Evolutionary conservation across 1,284 basidiomycete species (phyloP).

Genomic region (Moesziomyces antarcticus): DNA sequence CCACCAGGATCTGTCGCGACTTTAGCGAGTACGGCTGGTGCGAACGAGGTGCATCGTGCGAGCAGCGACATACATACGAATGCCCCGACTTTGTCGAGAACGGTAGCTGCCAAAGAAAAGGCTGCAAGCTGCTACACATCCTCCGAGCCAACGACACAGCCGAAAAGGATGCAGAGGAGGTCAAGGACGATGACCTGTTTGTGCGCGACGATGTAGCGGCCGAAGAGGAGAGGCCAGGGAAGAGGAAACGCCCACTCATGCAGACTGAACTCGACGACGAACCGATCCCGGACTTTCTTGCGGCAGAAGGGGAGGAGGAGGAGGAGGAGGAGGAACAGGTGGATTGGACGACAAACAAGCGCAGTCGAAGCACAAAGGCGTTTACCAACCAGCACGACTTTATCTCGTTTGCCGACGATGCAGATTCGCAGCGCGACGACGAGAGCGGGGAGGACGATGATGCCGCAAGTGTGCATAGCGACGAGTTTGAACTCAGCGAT

Average conservation of each 20-base stretch:
- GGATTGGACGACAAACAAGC: slow-evolving; percentile 13
- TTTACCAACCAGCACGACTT: slow-evolving; percentile 61
- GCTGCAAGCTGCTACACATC: slow-evolving; percentile 59
- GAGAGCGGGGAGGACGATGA: slow-evolving; percentile 13
- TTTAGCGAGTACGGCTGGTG: slow-evolving; percentile 65
- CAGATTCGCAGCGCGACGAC: slow-evolving; percentile 20
- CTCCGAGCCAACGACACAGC: slow-evolving; percentile 26
- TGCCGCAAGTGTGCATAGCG: slow-evolving; percentile 41
- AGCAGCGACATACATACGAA: slow-evolving; percentile 61
- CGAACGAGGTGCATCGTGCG: slow-evolving; percentile 50
- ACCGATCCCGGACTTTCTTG: slow-evolving; percentile 6
- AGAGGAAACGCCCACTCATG: slow-evolving; percentile 35
- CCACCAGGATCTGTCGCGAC: slow-evolving; percentile 48
- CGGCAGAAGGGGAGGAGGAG: slow-evolving; percentile 9
- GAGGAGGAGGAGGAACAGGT: slow-evolving; percentile 19
- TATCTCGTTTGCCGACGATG: slow-evolving; percentile 57
- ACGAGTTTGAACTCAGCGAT: slow-evolving; percentile 41
- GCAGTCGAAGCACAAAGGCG: slow-evolving; percentile 33
- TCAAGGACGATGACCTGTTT: slow-evolving; percentile 47
- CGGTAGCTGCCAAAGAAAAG: slow-evolving; percentile 51
- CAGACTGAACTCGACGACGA: slow-evolving; percentile 27
- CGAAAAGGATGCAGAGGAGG: slow-evolving; percentile 4
- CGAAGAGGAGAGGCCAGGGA: slow-evolving; percentile 1
- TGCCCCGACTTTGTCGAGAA: slow-evolving; percentile 62
- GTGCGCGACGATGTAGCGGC: slow-evolving; percentile 55